A percentile compares a stretch with the other conserved stretches of the same genome.
Evolutionary conservation across 164 flowering plant genomes (phyloP).

Genomic region (Paratinospora sagittata): DNA sequence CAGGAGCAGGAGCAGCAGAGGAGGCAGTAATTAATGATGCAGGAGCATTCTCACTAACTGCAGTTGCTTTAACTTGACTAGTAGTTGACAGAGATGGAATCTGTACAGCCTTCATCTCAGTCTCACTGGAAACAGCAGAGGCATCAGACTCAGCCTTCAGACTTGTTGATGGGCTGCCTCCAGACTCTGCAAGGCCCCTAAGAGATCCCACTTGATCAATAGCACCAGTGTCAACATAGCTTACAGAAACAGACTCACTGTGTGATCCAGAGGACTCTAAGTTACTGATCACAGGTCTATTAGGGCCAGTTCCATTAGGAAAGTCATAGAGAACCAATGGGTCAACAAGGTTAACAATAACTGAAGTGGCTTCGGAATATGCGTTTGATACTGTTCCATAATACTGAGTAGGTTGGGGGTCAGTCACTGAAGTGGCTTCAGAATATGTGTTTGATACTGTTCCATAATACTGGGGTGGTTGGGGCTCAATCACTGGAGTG

Average conservation of each 20-base stretch:
- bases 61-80: constrained; percentile 31
- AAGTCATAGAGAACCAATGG: constrained; percentile 40
- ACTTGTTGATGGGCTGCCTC: constrained; percentile 14
- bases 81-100: constrained; percentile 26
- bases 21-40: constrained; percentile 22
- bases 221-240: constrained; percentile 22
- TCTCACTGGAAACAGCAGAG: constrained; percentile 14
- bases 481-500: constrained; percentile 30
- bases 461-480: background rate
- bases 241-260: constrained; percentile 21
- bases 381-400: no score
- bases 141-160: constrained; percentile 17
- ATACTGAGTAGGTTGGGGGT: no score
- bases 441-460: no score
- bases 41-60: constrained; percentile 25
- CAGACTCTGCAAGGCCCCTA: constrained; percentile 18
- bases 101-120: constrained; percentile 23
- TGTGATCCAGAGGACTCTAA: constrained; percentile 31
- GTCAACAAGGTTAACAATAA: constrained; percentile 33
- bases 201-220: constrained; percentile 24
- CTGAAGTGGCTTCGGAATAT: constrained; percentile 12
- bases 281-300: constrained; percentile 23
- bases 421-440: no score
- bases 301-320: constrained; percentile 34
- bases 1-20: constrained; percentile 22